A percentile compares a stretch with the other conserved stretches of the same genome.
Conservation (phyloP, 352 stramenopile genomes). For the Phytophthora pseudosyringae region DNA sequence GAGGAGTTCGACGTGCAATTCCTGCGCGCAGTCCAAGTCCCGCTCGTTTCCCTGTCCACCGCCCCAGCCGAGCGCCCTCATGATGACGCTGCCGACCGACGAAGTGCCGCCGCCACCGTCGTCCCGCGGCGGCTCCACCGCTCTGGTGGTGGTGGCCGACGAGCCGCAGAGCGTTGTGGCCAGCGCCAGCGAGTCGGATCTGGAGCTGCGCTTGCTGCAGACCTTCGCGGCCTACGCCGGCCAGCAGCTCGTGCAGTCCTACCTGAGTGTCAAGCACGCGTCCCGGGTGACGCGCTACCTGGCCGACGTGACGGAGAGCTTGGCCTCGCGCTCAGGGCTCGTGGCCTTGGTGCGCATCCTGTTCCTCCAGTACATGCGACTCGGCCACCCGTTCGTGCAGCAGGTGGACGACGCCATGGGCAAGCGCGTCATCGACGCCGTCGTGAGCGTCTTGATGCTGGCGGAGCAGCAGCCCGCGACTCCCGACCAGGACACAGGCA, state of each 20-base stretch:
- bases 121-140: constrained; percentile 20
- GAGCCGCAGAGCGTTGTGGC: constrained; percentile 6
- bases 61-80: constrained; percentile 2
- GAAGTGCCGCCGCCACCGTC: constrained; percentile 34
- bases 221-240: constrained; percentile 50
- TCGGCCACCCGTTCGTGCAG: constrained; percentile 58
- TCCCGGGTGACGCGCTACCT: constrained; percentile 54
- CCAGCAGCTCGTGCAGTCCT: constrained; percentile 50
- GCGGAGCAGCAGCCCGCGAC: constrained; percentile 38
- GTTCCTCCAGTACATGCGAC: constrained; percentile 63
- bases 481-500: constrained; percentile 13
- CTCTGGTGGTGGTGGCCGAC: constrained; percentile 15
- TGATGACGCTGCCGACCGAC: constrained; percentile 40
- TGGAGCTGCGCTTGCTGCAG: constrained; percentile 68
- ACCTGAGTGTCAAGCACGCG: constrained; percentile 57
- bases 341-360: constrained; percentile 48
- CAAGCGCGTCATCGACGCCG: constrained; percentile 57
- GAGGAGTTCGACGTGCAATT: neutral
- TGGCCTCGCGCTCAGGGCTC: constrained; percentile 52
- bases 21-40: no score
- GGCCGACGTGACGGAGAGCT: constrained; percentile 54
- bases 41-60: no score
- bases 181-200: constrained; percentile 43
- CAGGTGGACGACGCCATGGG: constrained; percentile 70
- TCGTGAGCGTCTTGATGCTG: constrained; percentile 61